Evolutionary conservation across 2,329 filamentous ascomycete genomes (phyloP).

Genomic region (Acephala macrosclerotiorum): DNA sequence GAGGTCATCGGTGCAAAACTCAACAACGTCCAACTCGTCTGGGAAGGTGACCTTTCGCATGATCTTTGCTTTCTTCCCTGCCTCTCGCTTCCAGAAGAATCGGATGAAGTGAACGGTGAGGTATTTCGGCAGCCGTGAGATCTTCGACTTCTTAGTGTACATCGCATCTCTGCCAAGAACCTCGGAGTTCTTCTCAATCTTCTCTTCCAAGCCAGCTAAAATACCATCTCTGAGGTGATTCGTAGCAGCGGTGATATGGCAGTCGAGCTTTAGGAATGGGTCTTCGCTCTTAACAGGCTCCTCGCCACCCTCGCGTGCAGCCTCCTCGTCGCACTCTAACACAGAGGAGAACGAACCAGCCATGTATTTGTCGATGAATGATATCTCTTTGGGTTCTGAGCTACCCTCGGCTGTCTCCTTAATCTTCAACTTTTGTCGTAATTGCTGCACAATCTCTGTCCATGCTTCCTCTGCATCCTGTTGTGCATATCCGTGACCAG

Average conservation of each 20-base stretch:
- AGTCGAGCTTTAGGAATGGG: slow-evolving; percentile 90
- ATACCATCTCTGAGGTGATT: slow-evolving; percentile 95
- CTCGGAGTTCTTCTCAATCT: slow-evolving; percentile 88
- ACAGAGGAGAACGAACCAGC: slow-evolving; percentile 80
- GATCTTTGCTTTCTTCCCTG: slow-evolving; percentile 98
- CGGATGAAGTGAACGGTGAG: slow-evolving; percentile 96
- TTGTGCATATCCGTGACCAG: slow-evolving; percentile 88
- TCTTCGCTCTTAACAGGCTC: slow-evolving; percentile 73
- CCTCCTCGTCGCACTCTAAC: slow-evolving; percentile 84
- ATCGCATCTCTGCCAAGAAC: slow-evolving; percentile 77
- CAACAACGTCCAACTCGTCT: slow-evolving; percentile 88
- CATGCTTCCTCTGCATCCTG: slow-evolving; percentile 99
- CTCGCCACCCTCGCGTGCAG: slow-evolving; percentile 78
- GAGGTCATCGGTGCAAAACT: slow-evolving; percentile 94
- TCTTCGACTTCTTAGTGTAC: slow-evolving; percentile 92
- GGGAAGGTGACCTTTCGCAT: slow-evolving; percentile 99
- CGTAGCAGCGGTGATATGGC: slow-evolving; percentile 86
- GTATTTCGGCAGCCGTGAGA: slow-evolving; percentile 91
- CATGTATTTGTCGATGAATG: slow-evolving; percentile 92
- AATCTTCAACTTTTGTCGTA: slow-evolving; percentile 79
- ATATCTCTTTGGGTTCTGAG: slow-evolving; percentile 56
- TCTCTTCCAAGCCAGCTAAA: slow-evolving; percentile 79
- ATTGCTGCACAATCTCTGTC: slow-evolving; percentile 89
- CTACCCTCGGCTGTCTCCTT: slow-evolving; percentile 61
- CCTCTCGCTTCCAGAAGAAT: slow-evolving; percentile 97